Evolutionary conservation across 345 rosid species (phyloP).

Genomic region (Hibiscus tridactylites): DNA sequence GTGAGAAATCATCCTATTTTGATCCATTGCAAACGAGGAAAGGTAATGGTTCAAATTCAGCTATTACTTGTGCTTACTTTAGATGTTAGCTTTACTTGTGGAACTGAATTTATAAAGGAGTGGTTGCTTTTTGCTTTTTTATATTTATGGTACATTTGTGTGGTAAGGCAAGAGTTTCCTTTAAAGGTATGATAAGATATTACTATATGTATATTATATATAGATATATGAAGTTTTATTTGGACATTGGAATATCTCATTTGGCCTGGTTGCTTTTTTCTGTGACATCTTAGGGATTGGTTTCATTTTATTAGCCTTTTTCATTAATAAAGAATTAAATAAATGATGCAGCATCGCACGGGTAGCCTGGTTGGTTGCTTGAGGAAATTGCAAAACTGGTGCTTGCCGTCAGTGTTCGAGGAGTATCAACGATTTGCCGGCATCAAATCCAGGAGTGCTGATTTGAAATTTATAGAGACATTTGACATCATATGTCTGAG

Average conservation of each 20-base stretch:
- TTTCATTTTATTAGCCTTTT: background rate
- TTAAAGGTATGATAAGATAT: background rate
- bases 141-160: background rate
- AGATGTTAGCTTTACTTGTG: background rate
- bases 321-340: no score
- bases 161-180: background rate
- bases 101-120: background rate
- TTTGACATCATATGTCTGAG: slow-evolving; percentile 36
- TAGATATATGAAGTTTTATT: background rate
- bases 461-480: slow-evolving; percentile 53
- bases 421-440: slow-evolving; percentile 70
- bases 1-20: slow-evolving; percentile 77
- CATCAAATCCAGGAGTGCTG: slow-evolving; percentile 43
- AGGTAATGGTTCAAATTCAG: slow-evolving; percentile 35
- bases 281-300: background rate
- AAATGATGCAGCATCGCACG: slow-evolving; percentile 63
- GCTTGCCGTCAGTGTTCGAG: slow-evolving; percentile 58
- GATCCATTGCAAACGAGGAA: slow-evolving; percentile 87
- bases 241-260: background rate
- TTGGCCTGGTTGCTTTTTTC: background rate
- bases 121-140: background rate
- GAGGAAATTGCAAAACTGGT: slow-evolving; percentile 79
- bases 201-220: background rate
- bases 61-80: background rate
- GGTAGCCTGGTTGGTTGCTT: slow-evolving; percentile 84